Conservation (phyloP, 2,329 filamentous ascomycete species). For the Malbranchea cinnamomea region DNA sequence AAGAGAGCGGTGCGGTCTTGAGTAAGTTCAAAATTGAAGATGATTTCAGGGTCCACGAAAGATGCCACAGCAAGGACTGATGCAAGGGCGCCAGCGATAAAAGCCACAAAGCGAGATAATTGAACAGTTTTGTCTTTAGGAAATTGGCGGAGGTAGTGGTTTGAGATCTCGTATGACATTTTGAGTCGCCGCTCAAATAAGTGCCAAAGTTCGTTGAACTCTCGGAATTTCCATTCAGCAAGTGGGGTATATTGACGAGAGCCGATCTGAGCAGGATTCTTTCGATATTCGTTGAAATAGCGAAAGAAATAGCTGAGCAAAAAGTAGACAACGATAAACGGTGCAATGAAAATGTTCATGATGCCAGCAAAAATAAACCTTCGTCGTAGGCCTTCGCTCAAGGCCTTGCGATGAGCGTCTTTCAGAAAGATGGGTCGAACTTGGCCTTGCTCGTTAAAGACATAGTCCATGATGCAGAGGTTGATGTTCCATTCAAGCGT, state of each 20-base stretch:
- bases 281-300: slow-evolving; percentile 95
- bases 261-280: slow-evolving; percentile 76
- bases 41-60: slow-evolving; percentile 77
- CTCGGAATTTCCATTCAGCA: slow-evolving; percentile 94
- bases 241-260: slow-evolving; percentile 82
- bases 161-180: slow-evolving; percentile 89
- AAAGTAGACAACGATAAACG: slow-evolving; percentile 75
- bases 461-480: slow-evolving; percentile 79
- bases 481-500: slow-evolving; percentile 87
- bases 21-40: slow-evolving; percentile 83
- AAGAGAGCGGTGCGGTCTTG: slow-evolving; percentile 78
- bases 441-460: slow-evolving; percentile 81
- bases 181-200: slow-evolving; percentile 79
- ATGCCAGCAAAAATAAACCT: slow-evolving; percentile 72
- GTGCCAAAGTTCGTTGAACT: slow-evolving; percentile 93
- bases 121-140: slow-evolving; percentile 90
- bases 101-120: slow-evolving; percentile 67
- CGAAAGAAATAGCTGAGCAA: slow-evolving; percentile 84
- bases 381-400: slow-evolving; percentile 63
- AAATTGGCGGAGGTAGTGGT: slow-evolving; percentile 86
- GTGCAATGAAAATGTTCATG: slow-evolving; percentile 74
- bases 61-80: slow-evolving; percentile 74
- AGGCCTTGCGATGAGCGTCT: slow-evolving; percentile 59
- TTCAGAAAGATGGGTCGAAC: slow-evolving; percentile 76
- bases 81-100: slow-evolving; percentile 72